phyloP scores from a whole-genome alignment of 2,329 filamentous ascomycete species.

The Simplicillium sp. region DNA sequence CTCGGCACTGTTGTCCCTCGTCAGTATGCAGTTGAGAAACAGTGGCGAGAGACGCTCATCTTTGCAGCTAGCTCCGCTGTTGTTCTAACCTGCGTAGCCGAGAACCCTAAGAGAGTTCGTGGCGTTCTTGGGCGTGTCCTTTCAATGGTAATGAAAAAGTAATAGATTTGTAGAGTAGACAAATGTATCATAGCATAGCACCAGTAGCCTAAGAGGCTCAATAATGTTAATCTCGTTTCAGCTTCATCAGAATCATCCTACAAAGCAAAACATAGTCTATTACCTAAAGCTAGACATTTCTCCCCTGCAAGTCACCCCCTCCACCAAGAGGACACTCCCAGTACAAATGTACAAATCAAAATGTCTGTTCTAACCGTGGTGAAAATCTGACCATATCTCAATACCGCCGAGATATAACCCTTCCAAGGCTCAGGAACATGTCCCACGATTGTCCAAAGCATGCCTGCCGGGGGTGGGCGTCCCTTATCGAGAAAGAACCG shows the following conservation, averaged over 20 bases:
- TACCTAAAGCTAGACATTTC: slow-evolving; percentile 1
- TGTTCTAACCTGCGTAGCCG: slow-evolving; percentile 57
- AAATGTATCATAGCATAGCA: not conserved
- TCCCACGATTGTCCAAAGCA: slow-evolving; percentile 52
- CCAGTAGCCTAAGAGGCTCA: not conserved
- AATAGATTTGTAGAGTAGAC: slow-evolving; percentile 3
- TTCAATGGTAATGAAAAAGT: slow-evolving; percentile 34
- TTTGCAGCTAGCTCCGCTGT: slow-evolving; percentile 62
- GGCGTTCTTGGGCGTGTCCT: slow-evolving; percentile 59
- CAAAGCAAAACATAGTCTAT: not conserved
- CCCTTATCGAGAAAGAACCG: slow-evolving; percentile 62
- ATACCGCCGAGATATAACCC: slow-evolving; percentile 49
- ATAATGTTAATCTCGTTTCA: too few species aligned
- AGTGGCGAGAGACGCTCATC: slow-evolving; percentile 56
- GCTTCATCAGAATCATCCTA: not conserved
- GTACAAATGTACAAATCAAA: slow-evolving; percentile 67
- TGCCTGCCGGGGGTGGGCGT: slow-evolving; percentile 45
- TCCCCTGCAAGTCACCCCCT: not conserved
- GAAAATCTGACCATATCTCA: slow-evolving; percentile 63
- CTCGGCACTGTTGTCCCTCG: slow-evolving; percentile 66
- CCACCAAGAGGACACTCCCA: slow-evolving; percentile 41
- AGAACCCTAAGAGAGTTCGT: slow-evolving; percentile 53
- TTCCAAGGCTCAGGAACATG: slow-evolving; percentile 58
- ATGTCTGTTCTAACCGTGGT: slow-evolving; percentile 63
- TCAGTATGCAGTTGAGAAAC: slow-evolving; percentile 50